phyloP scores from a whole-genome alignment of 129 eudicot species.

The Flaveria sonorensis region DNA sequence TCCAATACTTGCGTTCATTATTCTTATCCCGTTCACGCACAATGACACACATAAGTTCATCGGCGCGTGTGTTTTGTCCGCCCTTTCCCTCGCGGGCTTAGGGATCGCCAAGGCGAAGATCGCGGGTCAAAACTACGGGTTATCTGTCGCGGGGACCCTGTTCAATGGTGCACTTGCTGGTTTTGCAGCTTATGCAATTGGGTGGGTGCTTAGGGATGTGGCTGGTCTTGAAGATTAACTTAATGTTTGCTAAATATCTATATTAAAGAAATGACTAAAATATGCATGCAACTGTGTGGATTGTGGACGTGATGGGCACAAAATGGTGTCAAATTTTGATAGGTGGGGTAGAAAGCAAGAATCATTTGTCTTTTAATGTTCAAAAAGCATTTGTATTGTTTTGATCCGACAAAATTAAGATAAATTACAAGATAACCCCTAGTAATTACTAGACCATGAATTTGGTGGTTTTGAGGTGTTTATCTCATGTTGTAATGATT shows the following conservation, averaged over 20 bases:
- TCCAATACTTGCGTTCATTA: constrained; percentile 73
- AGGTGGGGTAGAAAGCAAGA: constrained; percentile 6
- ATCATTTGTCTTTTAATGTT: neutral
- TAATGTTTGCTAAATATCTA: neutral
- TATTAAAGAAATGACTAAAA: neutral
- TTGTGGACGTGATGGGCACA: constrained; percentile 9
- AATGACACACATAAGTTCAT: constrained; percentile 58
- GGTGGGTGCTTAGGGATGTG: constrained; percentile 75
- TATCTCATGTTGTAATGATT: neutral
- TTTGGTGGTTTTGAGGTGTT: neutral
- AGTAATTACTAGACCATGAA: neutral
- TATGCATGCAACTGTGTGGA: neutral
- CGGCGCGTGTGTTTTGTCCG: constrained; percentile 69
- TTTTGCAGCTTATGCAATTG: constrained; percentile 63
- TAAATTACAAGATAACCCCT: neutral
- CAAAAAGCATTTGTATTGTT: neutral
- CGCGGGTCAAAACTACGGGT: constrained; percentile 55
- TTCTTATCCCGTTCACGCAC: constrained; percentile 73
- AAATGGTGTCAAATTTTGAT: constrained; percentile 21
- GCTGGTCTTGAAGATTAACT: constrained; percentile 63
- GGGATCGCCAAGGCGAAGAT: constrained; percentile 74
- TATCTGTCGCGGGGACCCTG: constrained; percentile 51
- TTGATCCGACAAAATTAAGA: neutral
- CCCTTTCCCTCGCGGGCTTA: constrained; percentile 56
- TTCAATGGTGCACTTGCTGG: constrained; percentile 82